A percentile compares a stretch with the other conserved stretches of the same genome.
Conservation (phyloP, 2,329 filamentous ascomycete species). For the Paraconiothyrium brasiliense region DNA sequence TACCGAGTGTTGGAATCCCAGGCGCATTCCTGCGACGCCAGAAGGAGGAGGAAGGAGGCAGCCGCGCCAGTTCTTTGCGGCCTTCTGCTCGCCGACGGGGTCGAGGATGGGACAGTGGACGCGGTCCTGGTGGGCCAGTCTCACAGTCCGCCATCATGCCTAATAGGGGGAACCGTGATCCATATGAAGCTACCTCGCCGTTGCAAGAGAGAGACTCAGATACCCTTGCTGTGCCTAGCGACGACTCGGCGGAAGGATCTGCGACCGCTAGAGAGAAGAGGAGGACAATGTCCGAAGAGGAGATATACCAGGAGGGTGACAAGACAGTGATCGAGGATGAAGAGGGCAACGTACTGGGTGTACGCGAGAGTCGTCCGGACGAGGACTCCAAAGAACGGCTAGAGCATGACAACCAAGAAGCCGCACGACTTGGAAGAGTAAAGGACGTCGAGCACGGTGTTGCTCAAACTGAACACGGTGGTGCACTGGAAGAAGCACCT, state of each 20-base stretch:
- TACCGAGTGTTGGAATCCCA: constrained; percentile 76
- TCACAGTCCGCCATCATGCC: constrained; percentile 90
- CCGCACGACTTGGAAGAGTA: constrained; percentile 64
- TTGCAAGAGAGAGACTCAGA: constrained; percentile 54
- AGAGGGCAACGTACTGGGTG: constrained; percentile 84
- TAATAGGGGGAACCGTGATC: constrained; percentile 47
- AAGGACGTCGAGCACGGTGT: constrained; percentile 54
- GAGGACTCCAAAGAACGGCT: constrained; percentile 66
- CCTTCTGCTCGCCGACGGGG: constrained; percentile 61
- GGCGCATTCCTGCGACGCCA: constrained; percentile 84
- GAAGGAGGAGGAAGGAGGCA: constrained; percentile 74
- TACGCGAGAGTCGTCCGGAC: constrained; percentile 60
- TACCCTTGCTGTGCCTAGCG: constrained; percentile 54
- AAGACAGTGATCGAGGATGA: constrained; percentile 84
- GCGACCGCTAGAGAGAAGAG: constrained; percentile 46
- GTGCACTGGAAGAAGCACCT: constrained; percentile 45
- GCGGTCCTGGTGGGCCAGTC: constrained; percentile 83
- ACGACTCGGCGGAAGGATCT: constrained; percentile 49
- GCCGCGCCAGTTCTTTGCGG: constrained; percentile 64
- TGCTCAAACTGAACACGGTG: constrained; percentile 60
- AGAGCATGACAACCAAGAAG: constrained; percentile 66
- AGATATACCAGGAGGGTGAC: constrained; percentile 83
- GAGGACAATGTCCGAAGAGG: constrained; percentile 54
- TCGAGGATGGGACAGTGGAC: constrained; percentile 76
- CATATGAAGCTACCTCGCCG: constrained; percentile 44